Evolutionary conservation across 495 filamentous ascomycete species (phyloP).

Genomic region (Mytilinidion resinicola): DNA sequence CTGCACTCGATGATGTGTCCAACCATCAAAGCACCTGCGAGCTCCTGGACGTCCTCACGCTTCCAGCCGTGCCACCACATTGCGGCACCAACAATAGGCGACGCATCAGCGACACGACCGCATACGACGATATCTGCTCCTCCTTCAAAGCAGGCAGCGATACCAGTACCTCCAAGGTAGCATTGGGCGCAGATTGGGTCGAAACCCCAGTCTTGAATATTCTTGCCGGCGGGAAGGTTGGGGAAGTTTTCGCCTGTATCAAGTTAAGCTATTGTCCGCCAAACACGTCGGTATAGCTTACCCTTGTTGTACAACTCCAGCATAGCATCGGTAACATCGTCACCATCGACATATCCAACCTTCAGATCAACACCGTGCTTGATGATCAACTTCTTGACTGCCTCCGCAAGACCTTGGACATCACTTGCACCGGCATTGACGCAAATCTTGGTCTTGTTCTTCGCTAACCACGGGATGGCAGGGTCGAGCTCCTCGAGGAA

Average conservation of each 20-base stretch:
- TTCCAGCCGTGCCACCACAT: conserved; percentile 26
- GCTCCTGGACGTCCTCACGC: conserved; percentile 11
- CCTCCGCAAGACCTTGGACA: conserved; percentile 12
- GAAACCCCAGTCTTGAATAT: conserved; percentile 16
- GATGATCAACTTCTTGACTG: conserved; percentile 13
- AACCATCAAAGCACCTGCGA: conserved; percentile 16
- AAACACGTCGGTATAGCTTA: too few species aligned
- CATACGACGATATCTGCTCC: conserved; percentile 23
- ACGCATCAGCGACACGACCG: conserved; percentile 25
- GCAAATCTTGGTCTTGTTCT: conserved; percentile 17
- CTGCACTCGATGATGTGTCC: conserved; percentile 22
- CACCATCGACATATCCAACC: conserved; percentile 21
- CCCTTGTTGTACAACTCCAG: conserved; percentile 6
- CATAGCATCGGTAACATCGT: conserved; percentile 13
- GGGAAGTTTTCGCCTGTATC: conserved; percentile 11
- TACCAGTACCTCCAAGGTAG: conserved; percentile 19
- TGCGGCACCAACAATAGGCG: conserved; percentile 8
- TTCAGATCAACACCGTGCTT: conserved; percentile 21
- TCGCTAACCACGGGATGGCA: conserved; percentile 17
- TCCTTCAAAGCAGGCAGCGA: conserved; percentile 11
- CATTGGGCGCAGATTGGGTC: conserved; percentile 17
- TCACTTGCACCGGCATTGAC: conserved; percentile 22
- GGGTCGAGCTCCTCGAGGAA: conserved; percentile 22
- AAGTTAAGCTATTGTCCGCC: too few species aligned
- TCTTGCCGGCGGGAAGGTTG: conserved; percentile 9